Percentiles rank a stretch among this genome's conserved stretches.
Evolutionary conservation across 2,329 filamentous ascomycete genomes (phyloP).

Genomic region (Cordyceps fumosorosea): DNA sequence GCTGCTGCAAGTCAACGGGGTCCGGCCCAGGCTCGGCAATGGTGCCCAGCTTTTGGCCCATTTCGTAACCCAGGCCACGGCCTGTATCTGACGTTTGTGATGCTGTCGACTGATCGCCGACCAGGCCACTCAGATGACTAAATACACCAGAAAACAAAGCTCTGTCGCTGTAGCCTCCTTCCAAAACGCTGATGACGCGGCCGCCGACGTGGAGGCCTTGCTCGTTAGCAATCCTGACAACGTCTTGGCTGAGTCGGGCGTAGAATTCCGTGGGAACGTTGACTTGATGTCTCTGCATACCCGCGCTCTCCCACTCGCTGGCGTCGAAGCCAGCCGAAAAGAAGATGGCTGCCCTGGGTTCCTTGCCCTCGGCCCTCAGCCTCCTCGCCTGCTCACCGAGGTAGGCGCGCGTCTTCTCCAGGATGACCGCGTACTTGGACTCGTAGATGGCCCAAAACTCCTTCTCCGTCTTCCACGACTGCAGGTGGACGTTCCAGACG

Average conservation of each 20-base stretch:
- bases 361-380: slow-evolving; percentile 50
- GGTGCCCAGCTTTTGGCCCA: slow-evolving; percentile 45
- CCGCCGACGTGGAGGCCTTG: slow-evolving; percentile 72
- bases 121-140: slow-evolving; percentile 82
- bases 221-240: slow-evolving; percentile 75
- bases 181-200: slow-evolving; percentile 84
- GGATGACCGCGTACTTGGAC: slow-evolving; percentile 64
- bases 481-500: slow-evolving; percentile 92
- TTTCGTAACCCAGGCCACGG: slow-evolving; percentile 48
- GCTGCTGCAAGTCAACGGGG: background rate
- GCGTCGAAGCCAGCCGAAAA: slow-evolving; percentile 95
- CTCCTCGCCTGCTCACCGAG: slow-evolving; percentile 66
- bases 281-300: slow-evolving; percentile 93
- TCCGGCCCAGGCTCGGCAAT: slow-evolving; percentile 27
- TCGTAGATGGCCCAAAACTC: slow-evolving; percentile 92
- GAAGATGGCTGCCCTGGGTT: slow-evolving; percentile 82
- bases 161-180: slow-evolving; percentile 92
- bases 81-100: slow-evolving; percentile 25
- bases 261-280: slow-evolving; percentile 98
- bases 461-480: slow-evolving; percentile 72
- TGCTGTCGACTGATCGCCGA: slow-evolving; percentile 42
- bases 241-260: slow-evolving; percentile 79
- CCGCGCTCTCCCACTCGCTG: slow-evolving; percentile 84
- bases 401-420: slow-evolving; percentile 76
- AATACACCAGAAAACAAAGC: slow-evolving; percentile 82